Conservation (phyloP, 2,329 filamentous ascomycete species). For the Claviceps spartinae region DNA sequence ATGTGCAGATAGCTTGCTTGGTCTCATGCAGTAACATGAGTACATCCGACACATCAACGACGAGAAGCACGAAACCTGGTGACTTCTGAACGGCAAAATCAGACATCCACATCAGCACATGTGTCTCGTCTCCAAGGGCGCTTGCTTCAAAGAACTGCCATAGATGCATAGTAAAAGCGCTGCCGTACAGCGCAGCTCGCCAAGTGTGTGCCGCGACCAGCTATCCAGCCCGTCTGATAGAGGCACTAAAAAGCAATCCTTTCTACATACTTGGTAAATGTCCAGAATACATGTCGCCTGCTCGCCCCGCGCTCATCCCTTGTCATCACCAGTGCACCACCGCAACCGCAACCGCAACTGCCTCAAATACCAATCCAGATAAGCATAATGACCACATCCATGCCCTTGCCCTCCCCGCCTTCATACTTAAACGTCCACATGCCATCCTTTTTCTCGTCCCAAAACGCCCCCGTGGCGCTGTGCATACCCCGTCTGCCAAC, state of each 20-base stretch:
- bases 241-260: neutral
- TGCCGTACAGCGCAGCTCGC: too few species aligned
- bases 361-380: constrained; percentile 62
- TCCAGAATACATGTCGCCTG: neutral
- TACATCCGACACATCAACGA: too few species aligned
- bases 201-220: too few species aligned
- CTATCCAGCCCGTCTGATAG: neutral
- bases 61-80: too few species aligned
- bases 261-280: neutral
- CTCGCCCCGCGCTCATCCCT: too few species aligned
- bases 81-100: too few species aligned
- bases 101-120: too few species aligned
- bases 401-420: constrained; percentile 49
- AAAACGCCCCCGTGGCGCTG: constrained; percentile 72
- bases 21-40: too few species aligned
- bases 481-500: constrained; percentile 84
- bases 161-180: too few species aligned
- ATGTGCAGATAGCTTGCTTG: too few species aligned
- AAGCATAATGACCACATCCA: constrained; percentile 57
- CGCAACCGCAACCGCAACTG: neutral
- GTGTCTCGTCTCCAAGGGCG: too few species aligned
- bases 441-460: constrained; percentile 82
- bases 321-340: neutral
- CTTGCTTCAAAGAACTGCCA: too few species aligned
- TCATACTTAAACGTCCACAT: constrained; percentile 87